Conservation (phyloP, 2,329 filamentous ascomycete species). For the Colletotrichum liriopes region DNA sequence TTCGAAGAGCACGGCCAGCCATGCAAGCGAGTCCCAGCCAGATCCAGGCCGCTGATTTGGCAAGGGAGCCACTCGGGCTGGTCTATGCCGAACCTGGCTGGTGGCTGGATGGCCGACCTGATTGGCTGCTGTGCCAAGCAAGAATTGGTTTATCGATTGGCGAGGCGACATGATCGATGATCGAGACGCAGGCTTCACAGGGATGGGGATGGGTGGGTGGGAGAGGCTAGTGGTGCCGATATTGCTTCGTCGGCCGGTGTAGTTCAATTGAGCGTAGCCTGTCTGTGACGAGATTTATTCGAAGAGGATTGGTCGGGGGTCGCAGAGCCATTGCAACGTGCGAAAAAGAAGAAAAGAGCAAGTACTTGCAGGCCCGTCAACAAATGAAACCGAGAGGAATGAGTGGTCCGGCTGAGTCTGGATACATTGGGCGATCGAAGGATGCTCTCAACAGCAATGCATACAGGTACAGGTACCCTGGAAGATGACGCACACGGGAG, state of each 20-base stretch:
- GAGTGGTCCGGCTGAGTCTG: background rate
- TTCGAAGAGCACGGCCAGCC: constrained; percentile 15
- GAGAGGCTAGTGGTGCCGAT: background rate
- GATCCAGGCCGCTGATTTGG: background rate
- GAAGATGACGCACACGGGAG: background rate
- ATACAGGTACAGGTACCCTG: background rate
- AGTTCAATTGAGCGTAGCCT: background rate
- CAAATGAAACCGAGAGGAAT: background rate
- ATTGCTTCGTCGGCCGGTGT: background rate
- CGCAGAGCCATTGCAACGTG: background rate
- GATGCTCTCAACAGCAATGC: background rate
- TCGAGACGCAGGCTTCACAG: constrained; percentile 19
- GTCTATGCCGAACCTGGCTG: background rate
- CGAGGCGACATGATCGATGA: constrained; percentile 25
- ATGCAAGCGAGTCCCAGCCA: background rate
- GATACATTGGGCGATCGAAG: background rate
- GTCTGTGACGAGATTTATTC: background rate
- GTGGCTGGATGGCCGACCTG: background rate
- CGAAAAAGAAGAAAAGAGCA: background rate
- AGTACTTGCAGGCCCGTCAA: background rate
- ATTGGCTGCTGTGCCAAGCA: constrained; percentile 6
- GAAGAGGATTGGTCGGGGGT: background rate
- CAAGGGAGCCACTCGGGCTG: background rate
- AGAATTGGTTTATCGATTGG: constrained; percentile 22
- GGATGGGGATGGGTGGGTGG: constrained; percentile 1